Percentiles rank a stretch among this genome's conserved stretches.
phyloP scores from a whole-genome alignment of 495 filamentous ascomycete species.

The Penicillium daleae region DNA sequence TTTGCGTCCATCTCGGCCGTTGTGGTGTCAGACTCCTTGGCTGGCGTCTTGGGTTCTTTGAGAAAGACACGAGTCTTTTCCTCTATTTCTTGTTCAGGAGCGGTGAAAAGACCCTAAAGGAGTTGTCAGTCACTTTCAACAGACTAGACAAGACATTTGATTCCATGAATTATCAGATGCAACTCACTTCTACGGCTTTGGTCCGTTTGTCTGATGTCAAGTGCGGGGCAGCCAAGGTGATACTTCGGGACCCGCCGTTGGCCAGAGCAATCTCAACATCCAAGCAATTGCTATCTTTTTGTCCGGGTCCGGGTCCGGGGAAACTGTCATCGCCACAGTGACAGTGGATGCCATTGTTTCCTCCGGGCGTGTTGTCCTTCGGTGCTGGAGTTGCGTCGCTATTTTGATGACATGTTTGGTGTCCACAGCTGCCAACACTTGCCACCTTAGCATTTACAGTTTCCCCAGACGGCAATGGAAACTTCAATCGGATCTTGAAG shows the following conservation, averaged over 20 bases:
- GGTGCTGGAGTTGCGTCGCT: background rate
- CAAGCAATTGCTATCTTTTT: slow-evolving; percentile 16
- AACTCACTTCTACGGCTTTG: background rate
- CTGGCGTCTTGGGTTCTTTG: slow-evolving; percentile 1
- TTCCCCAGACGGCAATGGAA: slow-evolving; percentile 26
- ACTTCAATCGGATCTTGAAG: slow-evolving; percentile 56
- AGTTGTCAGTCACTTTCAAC: background rate
- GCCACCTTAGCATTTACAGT: background rate
- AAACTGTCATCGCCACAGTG: slow-evolving; percentile 21
- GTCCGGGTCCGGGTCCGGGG: background rate
- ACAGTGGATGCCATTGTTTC: slow-evolving; percentile 8
- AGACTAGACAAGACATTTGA: background rate
- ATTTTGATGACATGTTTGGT: background rate
- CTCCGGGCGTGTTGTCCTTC: background rate
- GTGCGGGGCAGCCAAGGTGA: slow-evolving; percentile 15
- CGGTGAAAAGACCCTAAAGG: background rate
- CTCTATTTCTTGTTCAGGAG: background rate
- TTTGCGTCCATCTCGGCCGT: slow-evolving; percentile 2
- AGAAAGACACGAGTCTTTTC: background rate
- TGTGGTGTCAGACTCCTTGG: background rate
- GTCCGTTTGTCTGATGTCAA: background rate
- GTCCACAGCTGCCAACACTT: background rate
- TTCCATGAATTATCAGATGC: background rate
- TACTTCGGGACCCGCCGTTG: slow-evolving; percentile 19
- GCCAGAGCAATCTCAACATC: slow-evolving; percentile 21